Evolutionary conservation across 768 basidiomycete genomes (phyloP), one percentile per base, ranked within the genome.

Genomic region (Leucosporidium creatinivorum): DNA sequence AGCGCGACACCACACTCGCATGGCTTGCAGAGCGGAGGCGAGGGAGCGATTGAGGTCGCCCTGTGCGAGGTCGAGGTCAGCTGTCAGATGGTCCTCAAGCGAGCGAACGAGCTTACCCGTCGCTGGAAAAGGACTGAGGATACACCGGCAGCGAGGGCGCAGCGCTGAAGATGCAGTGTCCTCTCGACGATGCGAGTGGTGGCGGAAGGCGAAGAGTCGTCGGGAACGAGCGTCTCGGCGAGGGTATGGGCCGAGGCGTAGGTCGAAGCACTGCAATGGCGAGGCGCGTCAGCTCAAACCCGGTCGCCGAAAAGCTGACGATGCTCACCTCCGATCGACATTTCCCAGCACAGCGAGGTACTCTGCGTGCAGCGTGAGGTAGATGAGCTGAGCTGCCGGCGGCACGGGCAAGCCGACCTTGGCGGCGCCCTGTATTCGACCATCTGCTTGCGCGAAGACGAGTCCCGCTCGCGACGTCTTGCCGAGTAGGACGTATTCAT

Each of bases 401-500:
- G 86, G 83, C 0, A 83, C 78, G 2, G 79, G 75, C 0, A 78
- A 79, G n/a, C 75, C 78, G 12, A 30, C 19, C 28, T 64, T 63
- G 7, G 72, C 72, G 18, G 47, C 39, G 3, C 52, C 48, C 19
- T 81, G 80, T 15, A 86, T 78, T 5, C 80, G 70, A 36, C 78
- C 80, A 19, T 85, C 77, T 1, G 83, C 82, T 44, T 84, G 84
- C n/a, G 78, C 82, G 73, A 90, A 89, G 25, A 94, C 82, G 3
- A 79, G 74, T 1, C 79, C 81, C 0, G 92, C 91, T 48, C 87
- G 84, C 61, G 84, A 84, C 3, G 80, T 78, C 76, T 88, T 89
- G 4, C 93, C 93, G 1, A 97, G 82, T 47, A 82, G 84, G 55
- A 86, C 79, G 73, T 93, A 92, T 76, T 93, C 90, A 63, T 85